Evolutionary conservation across 192 early-diverging fungal species (phyloP), one percentile per base, ranked within the genome.

Genomic region (Allomyces arbusculus): DNA sequence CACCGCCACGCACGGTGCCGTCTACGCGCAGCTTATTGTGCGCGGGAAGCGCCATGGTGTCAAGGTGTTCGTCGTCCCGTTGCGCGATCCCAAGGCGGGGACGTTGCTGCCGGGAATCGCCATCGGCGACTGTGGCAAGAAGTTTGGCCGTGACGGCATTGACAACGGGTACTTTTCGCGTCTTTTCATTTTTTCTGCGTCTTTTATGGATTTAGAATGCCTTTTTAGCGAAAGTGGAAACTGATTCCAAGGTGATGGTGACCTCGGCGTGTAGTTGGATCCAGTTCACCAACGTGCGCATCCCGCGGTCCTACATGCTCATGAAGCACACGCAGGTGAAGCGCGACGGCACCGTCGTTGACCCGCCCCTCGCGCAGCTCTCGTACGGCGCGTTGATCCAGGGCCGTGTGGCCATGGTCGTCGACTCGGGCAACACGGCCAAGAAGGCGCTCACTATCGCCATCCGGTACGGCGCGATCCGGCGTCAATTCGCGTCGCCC

Each of bases 391-490:
- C 91, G 14, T 77, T 94, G 66, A 87, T 94, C 69, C 82, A 84
- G 71, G 89, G 88, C 61, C 86, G 89, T 61, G 87, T 87, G 24
- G 79, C 84, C 66, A 88, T 89, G 87, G 84, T 89, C 28, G 80
- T 83, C 50, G 91, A 93, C 75, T 89, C 87, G 58, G 89, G 81
- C 63, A 89, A 90, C 67, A 82, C 89, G 61, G 79, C 87, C 67
- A 93, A 93, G 80, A 90, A 90, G 74, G 91, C 91, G 23, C 73
- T 93, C 63, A 89, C 90, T 25, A 89, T 95, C 68, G 92, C 92
- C 22, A 84, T 87, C 24, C 89, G 92, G 65, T 95, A 95, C 68
- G 90, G 88, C 67, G 88, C 88, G 64, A 84, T 95, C 62, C 87
- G 92, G 70, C 86, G 92, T 55, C 92, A 95, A 75, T 95, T 95